phyloP scores from a whole-genome alignment of 2,329 filamentous ascomycete genomes.

The Dactylellina leptospora region DNA sequence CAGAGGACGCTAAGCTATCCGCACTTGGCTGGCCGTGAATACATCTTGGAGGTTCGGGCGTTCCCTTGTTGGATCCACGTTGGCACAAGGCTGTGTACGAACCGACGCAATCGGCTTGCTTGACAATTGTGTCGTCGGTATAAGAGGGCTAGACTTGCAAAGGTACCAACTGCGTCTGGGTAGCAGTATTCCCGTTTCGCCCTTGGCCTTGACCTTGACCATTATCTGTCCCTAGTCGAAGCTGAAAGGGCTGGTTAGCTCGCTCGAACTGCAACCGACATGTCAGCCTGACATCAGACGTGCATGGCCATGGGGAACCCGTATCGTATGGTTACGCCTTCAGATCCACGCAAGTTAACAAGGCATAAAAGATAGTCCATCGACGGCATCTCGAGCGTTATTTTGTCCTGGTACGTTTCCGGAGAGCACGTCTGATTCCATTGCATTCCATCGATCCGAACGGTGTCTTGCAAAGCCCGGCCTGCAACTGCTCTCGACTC shows the following conservation, averaged over 20 bases:
- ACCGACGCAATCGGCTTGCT: slow-evolving; percentile 49
- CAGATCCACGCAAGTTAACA: slow-evolving; percentile 26
- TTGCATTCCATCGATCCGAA: slow-evolving; percentile 51
- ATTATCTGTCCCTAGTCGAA: slow-evolving; percentile 16
- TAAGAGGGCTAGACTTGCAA: slow-evolving; percentile 35
- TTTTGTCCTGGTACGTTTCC: slow-evolving; percentile 14
- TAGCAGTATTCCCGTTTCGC: slow-evolving; percentile 41
- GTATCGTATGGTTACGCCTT: slow-evolving; percentile 30
- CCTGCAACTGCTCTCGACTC: no score
- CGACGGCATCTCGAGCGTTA: not conserved
- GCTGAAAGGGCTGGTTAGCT: slow-evolving; percentile 6
- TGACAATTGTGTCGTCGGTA: slow-evolving; percentile 15
- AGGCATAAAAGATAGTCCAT: slow-evolving; percentile 2
- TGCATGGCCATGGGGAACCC: no score
- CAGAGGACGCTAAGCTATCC: slow-evolving; percentile 33
- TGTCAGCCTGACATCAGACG: slow-evolving; percentile 53
- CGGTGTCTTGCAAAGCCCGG: slow-evolving; percentile 14
- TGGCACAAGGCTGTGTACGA: slow-evolving; percentile 52
- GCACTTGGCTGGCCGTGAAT: slow-evolving; percentile 47
- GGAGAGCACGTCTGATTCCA: slow-evolving; percentile 31
- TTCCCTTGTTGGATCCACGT: slow-evolving; percentile 51
- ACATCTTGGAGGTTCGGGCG: not conserved
- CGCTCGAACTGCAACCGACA: slow-evolving; percentile 43
- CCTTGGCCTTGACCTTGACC: slow-evolving; percentile 36
- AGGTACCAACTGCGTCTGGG: slow-evolving; percentile 28